Percentiles rank a stretch among this genome's conserved stretches.
These are phyloP conservation scores for Penicillium thymicola DNA, from an alignment of 2,329 filamentous ascomycete species.

Conservation along the genomic window DNA sequence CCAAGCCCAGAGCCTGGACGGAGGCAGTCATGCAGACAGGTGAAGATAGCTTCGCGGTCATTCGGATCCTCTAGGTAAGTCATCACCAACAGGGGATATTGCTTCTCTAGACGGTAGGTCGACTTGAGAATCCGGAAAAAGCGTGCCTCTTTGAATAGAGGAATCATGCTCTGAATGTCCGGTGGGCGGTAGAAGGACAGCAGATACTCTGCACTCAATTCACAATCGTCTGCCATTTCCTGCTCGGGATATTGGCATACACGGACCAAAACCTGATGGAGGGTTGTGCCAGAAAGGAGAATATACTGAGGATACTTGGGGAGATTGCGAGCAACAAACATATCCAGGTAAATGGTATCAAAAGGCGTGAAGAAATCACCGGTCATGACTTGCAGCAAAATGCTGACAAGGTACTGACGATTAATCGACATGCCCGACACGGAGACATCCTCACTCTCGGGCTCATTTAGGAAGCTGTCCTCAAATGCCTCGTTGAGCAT, in stretches of 20 bases:
- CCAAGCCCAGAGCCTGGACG: conserved; percentile 60
- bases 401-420: conserved; percentile 87
- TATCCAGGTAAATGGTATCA: conserved; percentile 92
- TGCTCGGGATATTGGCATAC: conserved; percentile 79
- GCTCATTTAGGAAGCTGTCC: conserved; percentile 85
- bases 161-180: conserved; percentile 71
- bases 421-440: conserved; percentile 64
- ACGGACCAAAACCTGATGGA: conserved; percentile 75
- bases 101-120: conserved; percentile 74
- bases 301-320: conserved; percentile 97
- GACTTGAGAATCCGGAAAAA: conserved; percentile 93
- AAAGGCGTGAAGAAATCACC: conserved; percentile 64
- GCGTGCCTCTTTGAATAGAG: conserved; percentile 71
- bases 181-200: conserved; percentile 90
- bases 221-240: conserved; percentile 85
- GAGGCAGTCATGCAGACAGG: conserved; percentile 73
- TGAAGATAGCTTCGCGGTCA: conserved; percentile 72
- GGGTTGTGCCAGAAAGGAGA: conserved; percentile 77
- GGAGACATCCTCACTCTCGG: conserved; percentile 60
- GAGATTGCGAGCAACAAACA: conserved; percentile 95
- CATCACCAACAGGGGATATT: conserved; percentile 73
- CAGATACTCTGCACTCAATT: conserved; percentile 94
- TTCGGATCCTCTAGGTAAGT: conserved; percentile 82
- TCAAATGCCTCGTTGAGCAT: conserved; percentile 97
- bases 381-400: conserved; percentile 87